Percentiles rank a stretch among this genome's conserved stretches.
Conservation (phyloP, 176 grass and related monocot species). For the Hsuehochloa calcarea region DNA sequence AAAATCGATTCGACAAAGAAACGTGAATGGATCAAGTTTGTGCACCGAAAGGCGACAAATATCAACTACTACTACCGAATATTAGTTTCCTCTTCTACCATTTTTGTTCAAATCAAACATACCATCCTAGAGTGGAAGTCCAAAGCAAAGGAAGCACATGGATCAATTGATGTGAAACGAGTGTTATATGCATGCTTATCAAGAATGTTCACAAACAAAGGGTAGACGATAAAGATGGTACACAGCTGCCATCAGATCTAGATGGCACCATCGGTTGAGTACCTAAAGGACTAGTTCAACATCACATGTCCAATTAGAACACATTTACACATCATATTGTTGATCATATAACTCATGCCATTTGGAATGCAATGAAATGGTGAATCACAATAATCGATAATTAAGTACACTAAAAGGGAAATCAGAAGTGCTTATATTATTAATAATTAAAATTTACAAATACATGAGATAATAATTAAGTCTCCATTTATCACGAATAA, state of each 20-base stretch:
- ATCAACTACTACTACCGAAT: conserved; percentile 5
- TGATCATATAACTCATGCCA: neutral
- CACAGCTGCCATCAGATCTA: conserved; percentile 17
- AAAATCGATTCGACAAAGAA: conserved; percentile 50
- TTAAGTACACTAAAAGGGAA: neutral
- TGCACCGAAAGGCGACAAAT: conserved; percentile 46
- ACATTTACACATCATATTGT: neutral
- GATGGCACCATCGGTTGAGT: conserved; percentile 1
- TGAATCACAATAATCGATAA: neutral
- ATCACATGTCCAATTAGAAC: conserved; percentile 8
- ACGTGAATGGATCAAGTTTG: conserved; percentile 41
- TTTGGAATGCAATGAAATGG: neutral
- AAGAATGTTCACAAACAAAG: conserved; percentile 18
- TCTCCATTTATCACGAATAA: conserved; percentile 30
- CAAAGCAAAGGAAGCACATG: conserved; percentile 13
- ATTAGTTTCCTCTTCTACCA: neutral
- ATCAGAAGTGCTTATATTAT: conserved; percentile 27
- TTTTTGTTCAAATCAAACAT: conserved; percentile 26
- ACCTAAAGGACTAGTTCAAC: neutral
- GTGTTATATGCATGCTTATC: neutral
- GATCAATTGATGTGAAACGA: conserved; percentile 9
- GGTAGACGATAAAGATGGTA: conserved; percentile 33
- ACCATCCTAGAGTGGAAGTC: conserved; percentile 22
- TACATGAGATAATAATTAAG: conserved; percentile 3
- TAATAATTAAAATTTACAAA: conserved; percentile 39